phyloP scores from a whole-genome alignment of 306 rosid species.

The Heteromeles arbutifolia region DNA sequence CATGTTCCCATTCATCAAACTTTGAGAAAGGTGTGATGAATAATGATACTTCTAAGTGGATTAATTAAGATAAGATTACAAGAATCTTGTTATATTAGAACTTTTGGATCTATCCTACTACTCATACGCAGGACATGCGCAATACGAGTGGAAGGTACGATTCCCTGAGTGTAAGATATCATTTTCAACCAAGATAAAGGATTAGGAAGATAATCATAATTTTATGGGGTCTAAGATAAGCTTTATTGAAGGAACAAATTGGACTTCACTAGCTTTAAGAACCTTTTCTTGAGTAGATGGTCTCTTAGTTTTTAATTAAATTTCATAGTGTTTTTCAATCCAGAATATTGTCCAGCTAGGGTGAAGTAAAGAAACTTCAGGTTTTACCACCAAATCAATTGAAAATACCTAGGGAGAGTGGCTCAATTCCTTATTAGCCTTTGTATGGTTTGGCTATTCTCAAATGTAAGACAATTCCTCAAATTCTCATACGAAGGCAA shows the following conservation, averaged over 20 bases:
- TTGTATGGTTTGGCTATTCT: too few species aligned
- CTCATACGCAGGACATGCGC: not conserved
- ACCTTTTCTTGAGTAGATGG: not conserved
- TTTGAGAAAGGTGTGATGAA: not conserved
- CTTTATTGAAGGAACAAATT: not conserved
- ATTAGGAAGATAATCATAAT: not conserved
- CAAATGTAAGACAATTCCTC: too few species aligned
- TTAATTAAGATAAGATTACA: not conserved
- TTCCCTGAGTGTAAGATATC: not conserved
- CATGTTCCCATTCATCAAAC: not conserved
- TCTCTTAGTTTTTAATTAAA: too few species aligned
- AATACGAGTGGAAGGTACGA: not conserved
- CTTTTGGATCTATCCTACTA: not conserved
- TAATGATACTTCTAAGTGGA: not conserved
- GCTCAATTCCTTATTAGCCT: too few species aligned
- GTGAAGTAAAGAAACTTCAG: too few species aligned
- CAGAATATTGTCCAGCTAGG: too few species aligned
- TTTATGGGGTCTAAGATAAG: not conserved
- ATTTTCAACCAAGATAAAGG: not conserved
- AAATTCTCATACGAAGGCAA: too few species aligned
- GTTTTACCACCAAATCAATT: too few species aligned
- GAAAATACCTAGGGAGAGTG: too few species aligned
- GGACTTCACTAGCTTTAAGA: not conserved
- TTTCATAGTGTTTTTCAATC: too few species aligned
- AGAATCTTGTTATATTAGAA: not conserved